Evolutionary conservation across 192 early-diverging fungal genomes (phyloP).

Genomic region (Coemansia furcata): DNA sequence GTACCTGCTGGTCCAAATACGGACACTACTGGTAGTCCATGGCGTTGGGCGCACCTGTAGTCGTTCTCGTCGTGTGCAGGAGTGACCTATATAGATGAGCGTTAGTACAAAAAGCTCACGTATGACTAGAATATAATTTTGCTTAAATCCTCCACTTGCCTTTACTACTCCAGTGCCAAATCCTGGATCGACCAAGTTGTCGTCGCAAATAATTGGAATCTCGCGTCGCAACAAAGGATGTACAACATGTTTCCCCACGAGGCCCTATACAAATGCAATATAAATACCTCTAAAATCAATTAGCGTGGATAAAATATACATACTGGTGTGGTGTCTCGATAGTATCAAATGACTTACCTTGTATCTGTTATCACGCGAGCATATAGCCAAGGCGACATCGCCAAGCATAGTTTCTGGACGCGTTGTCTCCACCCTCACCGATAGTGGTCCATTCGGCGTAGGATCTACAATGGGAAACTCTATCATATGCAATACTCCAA

Average conservation of each 20-base stretch:
- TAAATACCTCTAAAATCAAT: background rate
- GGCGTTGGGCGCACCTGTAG: constrained; percentile 81
- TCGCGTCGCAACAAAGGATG: constrained; percentile 78
- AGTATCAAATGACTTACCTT: constrained; percentile 45
- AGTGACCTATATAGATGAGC: constrained; percentile 63
- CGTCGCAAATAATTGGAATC: constrained; percentile 84
- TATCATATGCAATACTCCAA: constrained; percentile 89
- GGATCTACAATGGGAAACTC: constrained; percentile 82
- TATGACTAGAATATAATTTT: background rate
- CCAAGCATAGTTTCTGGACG: constrained; percentile 98
- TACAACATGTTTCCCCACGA: constrained; percentile 67
- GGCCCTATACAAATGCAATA: constrained; percentile 34
- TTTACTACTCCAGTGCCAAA: constrained; percentile 98
- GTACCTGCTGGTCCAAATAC: constrained; percentile 85
- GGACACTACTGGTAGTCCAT: constrained; percentile 75
- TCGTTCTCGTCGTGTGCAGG: constrained; percentile 95
- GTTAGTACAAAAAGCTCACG: background rate
- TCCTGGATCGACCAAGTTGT: constrained; percentile 78
- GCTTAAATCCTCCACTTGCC: constrained; percentile 33
- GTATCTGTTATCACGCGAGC: constrained; percentile 84
- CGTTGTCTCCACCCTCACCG: constrained; percentile 91
- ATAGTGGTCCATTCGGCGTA: constrained; percentile 47
- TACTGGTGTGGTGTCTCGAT: background rate
- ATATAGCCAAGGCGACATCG: constrained; percentile 91
- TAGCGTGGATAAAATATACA: background rate